Percentiles rank a stretch among this genome's conserved stretches.
phyloP scores from a whole-genome alignment of 2,329 filamentous ascomycete species.

The Colletotrichum lentis region DNA sequence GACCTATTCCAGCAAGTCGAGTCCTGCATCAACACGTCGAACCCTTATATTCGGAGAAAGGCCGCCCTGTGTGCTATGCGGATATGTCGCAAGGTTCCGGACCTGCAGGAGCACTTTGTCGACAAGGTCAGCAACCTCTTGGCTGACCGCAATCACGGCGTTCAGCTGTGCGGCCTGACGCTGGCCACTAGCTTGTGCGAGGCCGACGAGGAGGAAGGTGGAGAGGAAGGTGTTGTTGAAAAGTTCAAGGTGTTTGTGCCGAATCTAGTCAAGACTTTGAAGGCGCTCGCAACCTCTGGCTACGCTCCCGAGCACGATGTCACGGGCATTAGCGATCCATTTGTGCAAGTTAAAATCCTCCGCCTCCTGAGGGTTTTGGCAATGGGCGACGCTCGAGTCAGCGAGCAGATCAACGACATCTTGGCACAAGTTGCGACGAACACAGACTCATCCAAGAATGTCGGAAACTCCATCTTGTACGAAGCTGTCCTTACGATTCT shows the following conservation, averaged over 20 bases:
- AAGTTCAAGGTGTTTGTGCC: slow-evolving; percentile 90
- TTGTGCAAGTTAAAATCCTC: slow-evolving; percentile 95
- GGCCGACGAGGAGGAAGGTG: slow-evolving; percentile 89
- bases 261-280: slow-evolving; percentile 86
- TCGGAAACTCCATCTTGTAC: slow-evolving; percentile 97
- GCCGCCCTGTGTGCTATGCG: slow-evolving; percentile 98
- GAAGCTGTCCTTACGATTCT: slow-evolving; percentile 96
- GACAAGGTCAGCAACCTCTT: slow-evolving; percentile 91
- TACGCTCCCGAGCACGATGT: slow-evolving; percentile 99
- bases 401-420: slow-evolving; percentile 98
- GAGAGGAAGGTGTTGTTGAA: slow-evolving; percentile 88
- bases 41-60: slow-evolving; percentile 98
- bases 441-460: slow-evolving; percentile 97
- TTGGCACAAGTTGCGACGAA: slow-evolving; percentile 97
- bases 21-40: slow-evolving; percentile 86
- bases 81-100: slow-evolving; percentile 97
- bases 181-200: slow-evolving; percentile 92
- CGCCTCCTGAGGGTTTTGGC: slow-evolving; percentile 85
- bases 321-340: slow-evolving; percentile 96
- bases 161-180: slow-evolving; percentile 90
- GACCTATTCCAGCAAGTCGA: slow-evolving; percentile 98
- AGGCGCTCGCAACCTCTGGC: slow-evolving; percentile 90
- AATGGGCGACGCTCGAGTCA: slow-evolving; percentile 84
- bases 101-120: slow-evolving; percentile 95
- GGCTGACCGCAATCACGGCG: slow-evolving; percentile 94